A percentile compares a stretch with the other conserved stretches of the same genome.
Conservation (phyloP, 2,329 filamentous ascomycete genomes). For the Fusarium sp. region DNA sequence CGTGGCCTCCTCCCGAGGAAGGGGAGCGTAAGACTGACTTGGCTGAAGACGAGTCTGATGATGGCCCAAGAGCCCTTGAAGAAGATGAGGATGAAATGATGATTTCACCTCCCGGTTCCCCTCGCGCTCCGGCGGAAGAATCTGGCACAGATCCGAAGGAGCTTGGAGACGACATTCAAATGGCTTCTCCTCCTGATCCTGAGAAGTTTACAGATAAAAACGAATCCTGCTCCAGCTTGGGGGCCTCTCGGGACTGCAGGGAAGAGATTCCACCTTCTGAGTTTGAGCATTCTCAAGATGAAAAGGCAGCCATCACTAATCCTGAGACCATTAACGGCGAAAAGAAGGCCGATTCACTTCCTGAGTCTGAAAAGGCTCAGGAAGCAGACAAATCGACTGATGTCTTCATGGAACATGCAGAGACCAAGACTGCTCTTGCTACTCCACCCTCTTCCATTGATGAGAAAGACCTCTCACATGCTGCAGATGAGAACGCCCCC, state of each 20-base stretch:
- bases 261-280: not conserved
- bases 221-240: not conserved
- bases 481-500: too few species aligned
- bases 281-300: not conserved
- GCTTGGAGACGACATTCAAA: not conserved
- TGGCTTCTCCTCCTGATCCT: not conserved
- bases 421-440: not conserved
- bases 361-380: not conserved
- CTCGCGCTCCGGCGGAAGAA: not conserved
- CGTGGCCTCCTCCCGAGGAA: slow-evolving; percentile 38
- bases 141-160: not conserved
- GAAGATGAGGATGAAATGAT: not conserved
- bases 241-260: not conserved
- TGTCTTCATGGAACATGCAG: not conserved
- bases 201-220: not conserved
- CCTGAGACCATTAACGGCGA: not conserved
- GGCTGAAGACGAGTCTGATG: not conserved
- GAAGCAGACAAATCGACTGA: not conserved
- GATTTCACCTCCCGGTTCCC: not conserved
- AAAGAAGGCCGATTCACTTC: not conserved
- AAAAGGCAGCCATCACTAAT: not conserved
- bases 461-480: not conserved
- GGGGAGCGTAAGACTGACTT: not conserved
- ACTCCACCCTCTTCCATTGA: not conserved
- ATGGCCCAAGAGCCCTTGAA: not conserved